Evolutionary conservation across 257 asterid species (phyloP).

Genomic region (Nicotiana sylvestris): DNA sequence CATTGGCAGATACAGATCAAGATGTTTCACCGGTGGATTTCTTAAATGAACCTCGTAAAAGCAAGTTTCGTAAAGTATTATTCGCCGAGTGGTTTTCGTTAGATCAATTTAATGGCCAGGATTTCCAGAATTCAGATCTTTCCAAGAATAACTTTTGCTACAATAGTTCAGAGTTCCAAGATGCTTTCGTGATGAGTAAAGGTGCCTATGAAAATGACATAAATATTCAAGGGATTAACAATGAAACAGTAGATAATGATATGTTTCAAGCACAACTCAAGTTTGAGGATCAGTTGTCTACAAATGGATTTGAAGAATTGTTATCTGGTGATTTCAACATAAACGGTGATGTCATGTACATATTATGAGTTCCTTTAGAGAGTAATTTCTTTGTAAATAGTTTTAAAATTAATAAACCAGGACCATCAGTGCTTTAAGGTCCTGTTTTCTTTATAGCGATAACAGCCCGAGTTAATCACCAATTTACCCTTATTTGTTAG

Average conservation of each 20-base stretch:
- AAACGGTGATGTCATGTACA: constrained; percentile 25
- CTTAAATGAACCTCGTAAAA: constrained; percentile 12
- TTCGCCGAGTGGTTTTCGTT: constrained; percentile 70
- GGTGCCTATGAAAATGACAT: constrained; percentile 20
- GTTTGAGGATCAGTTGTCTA: constrained; percentile 41
- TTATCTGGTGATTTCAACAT: constrained; percentile 37
- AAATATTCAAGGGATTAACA: constrained; percentile 12
- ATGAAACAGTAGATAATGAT: constrained; percentile 20
- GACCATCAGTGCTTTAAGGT: not conserved
- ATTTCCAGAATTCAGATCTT: not conserved
- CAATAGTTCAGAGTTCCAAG: constrained; percentile 25
- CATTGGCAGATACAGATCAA: constrained; percentile 30
- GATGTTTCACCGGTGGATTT: constrained; percentile 12
- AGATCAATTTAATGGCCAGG: constrained; percentile 36
- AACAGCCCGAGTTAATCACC: constrained; percentile 5
- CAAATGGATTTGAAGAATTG: constrained; percentile 26
- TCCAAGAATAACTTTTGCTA: constrained; percentile 2
- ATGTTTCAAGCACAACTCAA: constrained; percentile 34
- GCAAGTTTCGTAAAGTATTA: constrained; percentile 46
- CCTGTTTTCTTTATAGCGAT: not conserved
- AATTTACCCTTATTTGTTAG: constrained; percentile 2
- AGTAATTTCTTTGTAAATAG: not conserved
- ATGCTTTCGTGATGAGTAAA: constrained; percentile 28
- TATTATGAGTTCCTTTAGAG: constrained; percentile 24
- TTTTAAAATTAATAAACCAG: constrained; percentile 4